Evolutionary conservation across 768 basidiomycete genomes (phyloP).

Genomic region (Psilocybe sp.): DNA sequence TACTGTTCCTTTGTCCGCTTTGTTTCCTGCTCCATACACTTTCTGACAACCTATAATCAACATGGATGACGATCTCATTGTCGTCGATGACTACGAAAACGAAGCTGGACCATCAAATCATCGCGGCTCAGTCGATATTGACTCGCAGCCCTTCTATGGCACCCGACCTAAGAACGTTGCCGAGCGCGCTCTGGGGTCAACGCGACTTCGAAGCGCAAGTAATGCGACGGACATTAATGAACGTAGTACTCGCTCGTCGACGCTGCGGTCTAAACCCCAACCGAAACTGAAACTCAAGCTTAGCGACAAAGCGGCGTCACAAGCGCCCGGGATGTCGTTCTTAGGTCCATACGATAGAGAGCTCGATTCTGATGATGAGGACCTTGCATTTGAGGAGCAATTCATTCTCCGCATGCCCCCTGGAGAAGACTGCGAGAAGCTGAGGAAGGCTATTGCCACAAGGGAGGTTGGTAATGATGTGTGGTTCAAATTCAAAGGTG

Average conservation of each 20-base stretch:
- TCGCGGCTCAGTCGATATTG: conserved; percentile 6
- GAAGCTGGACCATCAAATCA: conserved; percentile 31
- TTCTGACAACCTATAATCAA: not conserved
- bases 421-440: conserved; percentile 74
- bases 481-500: conserved; percentile 99
- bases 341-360: conserved; percentile 92
- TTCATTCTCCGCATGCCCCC: conserved; percentile 89
- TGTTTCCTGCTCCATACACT: too few relatives aligned
- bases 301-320: conserved; percentile 77
- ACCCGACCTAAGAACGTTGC: conserved; percentile 22
- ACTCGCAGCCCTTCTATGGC: conserved; percentile 13
- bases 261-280: conserved; percentile 45
- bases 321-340: conserved; percentile 84
- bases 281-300: conserved; percentile 89
- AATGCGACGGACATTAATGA: conserved; percentile 35
- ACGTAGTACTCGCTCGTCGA: conserved; percentile 57
- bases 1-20: too few relatives aligned
- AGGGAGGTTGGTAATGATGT: conserved; percentile 80
- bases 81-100: conserved; percentile 56
- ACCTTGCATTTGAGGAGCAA: conserved; percentile 94
- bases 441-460: conserved; percentile 78
- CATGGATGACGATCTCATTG: conserved; percentile 63
- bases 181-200: conserved; percentile 20
- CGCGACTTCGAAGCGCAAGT: conserved; percentile 34
- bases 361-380: conserved; percentile 93